Conservation (phyloP, 2,329 filamentous ascomycete genomes). For the Colletotrichum theobromicola region DNA sequence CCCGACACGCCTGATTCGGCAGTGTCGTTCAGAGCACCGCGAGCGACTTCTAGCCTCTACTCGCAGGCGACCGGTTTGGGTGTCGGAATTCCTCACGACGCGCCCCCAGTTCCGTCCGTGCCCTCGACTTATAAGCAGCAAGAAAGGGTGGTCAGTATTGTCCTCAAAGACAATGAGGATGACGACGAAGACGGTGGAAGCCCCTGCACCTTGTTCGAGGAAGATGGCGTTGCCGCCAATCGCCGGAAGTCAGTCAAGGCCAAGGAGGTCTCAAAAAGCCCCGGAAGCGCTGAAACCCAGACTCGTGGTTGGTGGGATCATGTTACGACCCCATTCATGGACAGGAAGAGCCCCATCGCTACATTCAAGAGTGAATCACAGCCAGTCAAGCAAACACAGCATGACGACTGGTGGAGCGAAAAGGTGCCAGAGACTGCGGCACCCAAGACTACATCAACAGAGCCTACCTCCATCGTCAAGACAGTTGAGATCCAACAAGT, state of each 20-base stretch:
- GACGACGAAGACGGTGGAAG: conserved; percentile 60
- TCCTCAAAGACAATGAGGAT: conserved; percentile 43
- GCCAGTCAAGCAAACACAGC: conserved; percentile 28
- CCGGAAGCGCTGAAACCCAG: conserved; percentile 58
- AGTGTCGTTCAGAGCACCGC: conserved; percentile 45
- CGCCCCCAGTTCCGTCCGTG: conserved; percentile 66
- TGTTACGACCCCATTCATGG: conserved; percentile 72
- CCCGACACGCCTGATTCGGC: conserved; percentile 63
- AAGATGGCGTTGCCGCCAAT: conserved; percentile 58
- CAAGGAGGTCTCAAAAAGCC: conserved; percentile 40
- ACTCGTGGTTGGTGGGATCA: conserved; percentile 81
- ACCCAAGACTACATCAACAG: not conserved
- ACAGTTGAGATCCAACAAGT: not conserved
- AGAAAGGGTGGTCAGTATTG: conserved; percentile 30
- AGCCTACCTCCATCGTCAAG: not conserved
- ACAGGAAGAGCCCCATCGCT: conserved; percentile 35
- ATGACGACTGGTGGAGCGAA: conserved; percentile 43
- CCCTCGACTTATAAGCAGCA: conserved; percentile 49
- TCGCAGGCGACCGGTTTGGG: conserved; percentile 55
- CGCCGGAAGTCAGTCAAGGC: conserved; percentile 42
- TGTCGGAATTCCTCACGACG: conserved; percentile 33
- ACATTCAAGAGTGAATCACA: conserved; percentile 22
- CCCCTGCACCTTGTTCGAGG: conserved; percentile 73
- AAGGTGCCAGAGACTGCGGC: conserved; percentile 12
- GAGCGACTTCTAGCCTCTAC: conserved; percentile 64